Conservation (phyloP, 345 rosid species). For the Bruguiera sexangula region DNA sequence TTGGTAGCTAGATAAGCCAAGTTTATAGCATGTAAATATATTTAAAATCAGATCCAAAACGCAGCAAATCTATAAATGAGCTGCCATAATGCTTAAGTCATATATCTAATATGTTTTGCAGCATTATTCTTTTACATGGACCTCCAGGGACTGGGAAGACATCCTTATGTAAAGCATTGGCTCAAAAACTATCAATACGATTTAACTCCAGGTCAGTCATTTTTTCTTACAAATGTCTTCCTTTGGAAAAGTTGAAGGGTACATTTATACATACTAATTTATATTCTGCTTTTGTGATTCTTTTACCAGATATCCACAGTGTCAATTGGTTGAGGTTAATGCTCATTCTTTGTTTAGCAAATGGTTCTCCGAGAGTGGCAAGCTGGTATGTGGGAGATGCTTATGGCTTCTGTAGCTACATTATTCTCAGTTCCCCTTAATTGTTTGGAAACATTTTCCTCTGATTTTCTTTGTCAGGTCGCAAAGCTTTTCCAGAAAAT, state of each 20-base stretch:
- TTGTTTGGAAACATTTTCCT: not conserved
- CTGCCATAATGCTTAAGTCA: not conserved
- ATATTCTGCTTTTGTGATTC: constrained; percentile 14
- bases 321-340: constrained; percentile 95
- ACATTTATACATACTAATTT: not conserved
- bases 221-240: not conserved
- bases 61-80: not conserved
- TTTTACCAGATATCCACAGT: constrained; percentile 70
- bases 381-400: constrained; percentile 56
- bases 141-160: constrained; percentile 99
- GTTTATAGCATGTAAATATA: not conserved
- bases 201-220: constrained; percentile 68
- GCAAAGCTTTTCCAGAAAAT: constrained; percentile 97
- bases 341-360: constrained; percentile 98
- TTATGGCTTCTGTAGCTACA: not conserved
- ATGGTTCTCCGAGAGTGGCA: constrained; percentile 99
- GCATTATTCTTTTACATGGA: constrained; percentile 94
- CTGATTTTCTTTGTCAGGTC: constrained; percentile 45
- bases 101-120: constrained; percentile 26
- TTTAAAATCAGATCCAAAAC: not conserved
- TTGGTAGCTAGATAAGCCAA: too few species aligned
- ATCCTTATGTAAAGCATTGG: constrained; percentile 93
- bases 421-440: not conserved
- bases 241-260: not conserved
- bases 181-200: constrained; percentile 87